Percentiles rank a stretch among this genome's conserved stretches.
Conservation (phyloP, 164 flowering plant species). For the Macadamia tetraphylla region DNA sequence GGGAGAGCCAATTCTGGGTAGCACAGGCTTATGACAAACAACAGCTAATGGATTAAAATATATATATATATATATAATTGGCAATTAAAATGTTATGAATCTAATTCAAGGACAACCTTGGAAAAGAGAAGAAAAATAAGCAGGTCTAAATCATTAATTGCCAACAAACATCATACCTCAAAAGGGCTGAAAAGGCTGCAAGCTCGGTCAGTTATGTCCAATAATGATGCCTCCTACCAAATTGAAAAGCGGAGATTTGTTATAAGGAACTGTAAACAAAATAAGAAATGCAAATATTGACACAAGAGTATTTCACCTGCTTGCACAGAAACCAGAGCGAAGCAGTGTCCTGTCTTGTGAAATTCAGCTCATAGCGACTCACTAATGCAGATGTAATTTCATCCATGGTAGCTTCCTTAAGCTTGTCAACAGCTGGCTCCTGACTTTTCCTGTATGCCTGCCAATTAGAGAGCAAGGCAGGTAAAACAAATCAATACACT, state of each 20-base stretch:
- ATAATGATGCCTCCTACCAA: slow-evolving; percentile 76
- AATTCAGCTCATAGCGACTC: slow-evolving; percentile 54
- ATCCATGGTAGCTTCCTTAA: slow-evolving; percentile 70
- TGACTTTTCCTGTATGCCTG: slow-evolving; percentile 61
- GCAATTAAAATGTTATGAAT: background rate
- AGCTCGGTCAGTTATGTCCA: slow-evolving; percentile 77
- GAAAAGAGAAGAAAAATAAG: background rate
- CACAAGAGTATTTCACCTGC: slow-evolving; percentile 43
- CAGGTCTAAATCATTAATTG: background rate
- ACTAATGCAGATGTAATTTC: slow-evolving; percentile 51
- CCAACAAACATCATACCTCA: slow-evolving; percentile 46
- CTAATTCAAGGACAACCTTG: background rate
- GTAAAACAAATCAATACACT: background rate
- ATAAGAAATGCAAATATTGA: background rate
- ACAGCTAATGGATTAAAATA: too few relatives aligned
- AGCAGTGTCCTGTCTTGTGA: slow-evolving; percentile 56
- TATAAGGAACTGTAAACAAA: background rate
- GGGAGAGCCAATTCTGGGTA: too few relatives aligned
- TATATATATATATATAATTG: too few relatives aligned
- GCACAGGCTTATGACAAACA: too few relatives aligned
- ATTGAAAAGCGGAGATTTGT: slow-evolving; percentile 1
- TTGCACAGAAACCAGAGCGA: slow-evolving; percentile 93
- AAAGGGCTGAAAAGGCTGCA: slow-evolving; percentile 68
- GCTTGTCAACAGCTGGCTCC: slow-evolving; percentile 74
- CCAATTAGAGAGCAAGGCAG: slow-evolving; percentile 8